Evolutionary conservation across 768 basidiomycete species (phyloP).

Genomic region (Agrocybe pediades): DNA sequence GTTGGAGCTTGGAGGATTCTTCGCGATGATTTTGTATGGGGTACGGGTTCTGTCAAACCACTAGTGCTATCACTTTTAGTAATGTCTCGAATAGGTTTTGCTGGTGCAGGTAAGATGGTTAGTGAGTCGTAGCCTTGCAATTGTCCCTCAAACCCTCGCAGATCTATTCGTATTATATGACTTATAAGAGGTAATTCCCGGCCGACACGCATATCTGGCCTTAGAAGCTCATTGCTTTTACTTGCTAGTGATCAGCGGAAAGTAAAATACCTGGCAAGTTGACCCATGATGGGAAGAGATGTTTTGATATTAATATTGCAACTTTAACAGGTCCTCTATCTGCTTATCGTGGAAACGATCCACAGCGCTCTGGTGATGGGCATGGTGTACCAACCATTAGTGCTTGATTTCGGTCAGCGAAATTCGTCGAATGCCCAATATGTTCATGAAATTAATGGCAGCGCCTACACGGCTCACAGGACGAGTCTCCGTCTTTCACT

Average conservation of each 20-base stretch:
- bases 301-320: no score
- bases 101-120: constrained; percentile 7
- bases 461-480: no score
- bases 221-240: no score
- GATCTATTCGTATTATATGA: constrained; percentile 19
- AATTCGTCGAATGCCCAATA: no score
- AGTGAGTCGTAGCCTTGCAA: not conserved
- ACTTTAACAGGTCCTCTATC: constrained; percentile 21
- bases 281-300: no score
- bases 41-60: constrained; percentile 3
- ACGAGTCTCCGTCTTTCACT: no score
- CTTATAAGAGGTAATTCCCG: constrained; percentile 16
- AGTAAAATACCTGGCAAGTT: constrained; percentile 13
- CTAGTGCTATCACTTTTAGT: not conserved
- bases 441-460: no score
- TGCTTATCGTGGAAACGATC: constrained; percentile 24
- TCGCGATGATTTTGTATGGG: constrained; percentile 22
- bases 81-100: constrained; percentile 1
- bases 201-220: not conserved
- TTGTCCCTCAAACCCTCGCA: not conserved
- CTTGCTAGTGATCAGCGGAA: constrained; percentile 14
- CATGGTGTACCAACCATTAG: constrained; percentile 25
- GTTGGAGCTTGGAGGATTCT: constrained; percentile 17
- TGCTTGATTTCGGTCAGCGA: constrained; percentile 19
- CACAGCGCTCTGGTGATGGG: constrained; percentile 22